Conservation (phyloP, 306 rosid genomes). For the Purshia tridentata region DNA sequence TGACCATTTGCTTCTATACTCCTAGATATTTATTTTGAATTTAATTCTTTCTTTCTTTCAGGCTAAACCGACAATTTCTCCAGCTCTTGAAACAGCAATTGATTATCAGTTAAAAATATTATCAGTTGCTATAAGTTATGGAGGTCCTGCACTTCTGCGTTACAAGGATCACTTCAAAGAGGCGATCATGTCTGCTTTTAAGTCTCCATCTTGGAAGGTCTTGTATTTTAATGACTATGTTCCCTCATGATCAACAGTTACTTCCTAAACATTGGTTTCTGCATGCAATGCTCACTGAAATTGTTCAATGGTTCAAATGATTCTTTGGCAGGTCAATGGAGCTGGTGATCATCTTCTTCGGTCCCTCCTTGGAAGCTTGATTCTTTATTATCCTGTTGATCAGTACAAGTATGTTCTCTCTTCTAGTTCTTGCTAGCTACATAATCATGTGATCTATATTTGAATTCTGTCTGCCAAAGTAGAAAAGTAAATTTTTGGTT, state of each 20-base stretch:
- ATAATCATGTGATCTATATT: not conserved
- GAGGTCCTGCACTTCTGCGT: slow-evolving; percentile 72
- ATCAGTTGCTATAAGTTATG: slow-evolving; percentile 86
- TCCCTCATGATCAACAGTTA: slow-evolving; percentile 14
- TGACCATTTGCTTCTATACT: slow-evolving; percentile 25
- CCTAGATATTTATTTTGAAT: slow-evolving; percentile 30
- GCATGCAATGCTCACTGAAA: slow-evolving; percentile 17
- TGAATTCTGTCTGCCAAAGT: slow-evolving; percentile 1
- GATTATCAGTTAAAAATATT: slow-evolving; percentile 87
- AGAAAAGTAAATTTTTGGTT: slow-evolving; percentile 11
- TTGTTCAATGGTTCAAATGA: slow-evolving; percentile 9
- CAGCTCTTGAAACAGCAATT: slow-evolving; percentile 94
- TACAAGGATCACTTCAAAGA: slow-evolving; percentile 79
- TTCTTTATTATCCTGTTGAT: slow-evolving; percentile 91
- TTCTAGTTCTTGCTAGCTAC: slow-evolving; percentile 11
- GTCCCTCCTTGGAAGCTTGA: slow-evolving; percentile 84
- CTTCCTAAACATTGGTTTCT: not conserved
- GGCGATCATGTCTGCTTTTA: slow-evolving; percentile 78
- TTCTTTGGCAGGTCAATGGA: slow-evolving; percentile 71
- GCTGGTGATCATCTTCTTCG: slow-evolving; percentile 98
- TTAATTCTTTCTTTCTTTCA: slow-evolving; percentile 43
- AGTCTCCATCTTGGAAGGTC: slow-evolving; percentile 98
- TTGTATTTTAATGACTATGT: slow-evolving; percentile 25
- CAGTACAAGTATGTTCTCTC: slow-evolving; percentile 65
- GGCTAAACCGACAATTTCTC: slow-evolving; percentile 84